phyloP scores from a whole-genome alignment of 345 rosid species.

The Murraya paniculata region DNA sequence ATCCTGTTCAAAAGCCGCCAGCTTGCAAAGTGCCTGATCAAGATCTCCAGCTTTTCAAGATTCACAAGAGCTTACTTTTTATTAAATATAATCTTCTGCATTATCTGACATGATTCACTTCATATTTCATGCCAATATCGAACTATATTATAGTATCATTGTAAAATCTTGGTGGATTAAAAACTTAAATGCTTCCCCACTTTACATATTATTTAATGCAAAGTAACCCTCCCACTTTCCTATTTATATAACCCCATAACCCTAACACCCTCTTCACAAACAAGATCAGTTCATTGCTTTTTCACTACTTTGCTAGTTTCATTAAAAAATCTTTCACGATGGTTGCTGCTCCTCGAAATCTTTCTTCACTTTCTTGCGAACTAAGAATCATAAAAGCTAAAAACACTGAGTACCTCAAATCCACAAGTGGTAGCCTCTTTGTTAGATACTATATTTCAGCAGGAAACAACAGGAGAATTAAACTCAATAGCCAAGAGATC shows the following conservation, averaged over 20 bases:
- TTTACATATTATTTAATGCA: neutral
- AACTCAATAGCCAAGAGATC: constrained; percentile 51
- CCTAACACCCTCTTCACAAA: constrained; percentile 1
- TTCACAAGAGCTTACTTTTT: constrained; percentile 1
- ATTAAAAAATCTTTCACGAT: constrained; percentile 6
- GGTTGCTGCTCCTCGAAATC: constrained; percentile 27
- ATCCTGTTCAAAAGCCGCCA: neutral
- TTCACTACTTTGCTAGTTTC: too few species aligned
- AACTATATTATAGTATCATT: neutral
- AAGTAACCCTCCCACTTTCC: neutral
- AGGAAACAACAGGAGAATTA: constrained; percentile 47
- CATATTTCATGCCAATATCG: constrained; percentile 6
- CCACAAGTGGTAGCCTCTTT: constrained; percentile 42
- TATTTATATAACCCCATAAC: neutral
- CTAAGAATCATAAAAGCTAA: constrained; percentile 63
- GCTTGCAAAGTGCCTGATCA: constrained; percentile 9
- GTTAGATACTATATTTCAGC: constrained; percentile 64
- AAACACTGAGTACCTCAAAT: constrained; percentile 42
- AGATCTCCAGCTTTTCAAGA: constrained; percentile 20
- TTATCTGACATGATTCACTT: constrained; percentile 12
- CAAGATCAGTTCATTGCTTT: neutral
- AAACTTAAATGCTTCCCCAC: neutral
- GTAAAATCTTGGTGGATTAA: constrained; percentile 8
- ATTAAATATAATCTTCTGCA: constrained; percentile 3
- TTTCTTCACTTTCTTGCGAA: constrained; percentile 48